Conservation (phyloP, 2,329 filamentous ascomycete genomes). For the Hypoxylon sp. region DNA sequence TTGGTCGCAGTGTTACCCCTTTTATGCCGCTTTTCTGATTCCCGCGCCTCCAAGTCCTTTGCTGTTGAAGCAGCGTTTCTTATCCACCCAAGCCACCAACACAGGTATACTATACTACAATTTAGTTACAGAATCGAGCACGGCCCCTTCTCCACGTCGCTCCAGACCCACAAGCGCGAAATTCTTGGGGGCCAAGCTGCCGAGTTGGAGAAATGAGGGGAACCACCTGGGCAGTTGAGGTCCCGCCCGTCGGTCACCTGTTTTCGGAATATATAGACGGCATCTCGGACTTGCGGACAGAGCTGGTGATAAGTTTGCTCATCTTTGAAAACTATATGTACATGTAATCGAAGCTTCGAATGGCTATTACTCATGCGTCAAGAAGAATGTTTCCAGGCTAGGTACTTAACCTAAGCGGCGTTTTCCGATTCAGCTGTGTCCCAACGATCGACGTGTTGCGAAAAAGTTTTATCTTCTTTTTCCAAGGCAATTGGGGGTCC, state of each 20-base stretch:
- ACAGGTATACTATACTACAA: no score
- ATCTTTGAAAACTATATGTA: background rate
- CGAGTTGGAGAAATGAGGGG: slow-evolving; percentile 32
- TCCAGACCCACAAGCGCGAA: slow-evolving; percentile 15
- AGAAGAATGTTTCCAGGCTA: background rate
- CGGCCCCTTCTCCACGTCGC: slow-evolving; percentile 22
- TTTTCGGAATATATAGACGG: slow-evolving; percentile 19
- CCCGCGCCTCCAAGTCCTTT: background rate
- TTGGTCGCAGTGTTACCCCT: background rate
- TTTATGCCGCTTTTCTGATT: slow-evolving; percentile 4
- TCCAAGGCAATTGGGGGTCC: slow-evolving; percentile 16
- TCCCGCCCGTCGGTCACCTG: slow-evolving; percentile 27
- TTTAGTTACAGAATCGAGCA: background rate
- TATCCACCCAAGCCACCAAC: no score
- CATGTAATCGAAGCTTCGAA: background rate
- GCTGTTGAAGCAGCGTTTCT: background rate
- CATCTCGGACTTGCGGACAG: slow-evolving; percentile 7
- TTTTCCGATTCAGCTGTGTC: background rate
- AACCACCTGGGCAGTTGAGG: background rate
- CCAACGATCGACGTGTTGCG: background rate
- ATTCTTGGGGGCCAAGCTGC: background rate
- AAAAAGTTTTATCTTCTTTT: slow-evolving; percentile 1
- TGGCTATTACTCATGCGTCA: background rate
- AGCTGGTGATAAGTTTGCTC: background rate
- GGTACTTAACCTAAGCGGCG: background rate